These are phyloP conservation scores for Pogostemon cablin DNA, from an alignment of 257 asterid species.

Conservation along the genomic window DNA sequence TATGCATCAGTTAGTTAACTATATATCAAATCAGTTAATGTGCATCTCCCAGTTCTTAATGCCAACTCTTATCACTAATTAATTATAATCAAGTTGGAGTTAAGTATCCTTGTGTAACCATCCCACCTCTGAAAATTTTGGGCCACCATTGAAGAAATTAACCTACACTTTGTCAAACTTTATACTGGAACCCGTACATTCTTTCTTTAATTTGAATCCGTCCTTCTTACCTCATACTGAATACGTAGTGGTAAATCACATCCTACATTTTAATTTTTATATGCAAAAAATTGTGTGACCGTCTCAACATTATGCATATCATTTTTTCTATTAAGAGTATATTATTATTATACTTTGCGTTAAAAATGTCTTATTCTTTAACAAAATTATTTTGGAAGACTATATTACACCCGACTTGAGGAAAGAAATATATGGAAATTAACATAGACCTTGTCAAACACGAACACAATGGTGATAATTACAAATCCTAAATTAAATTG, in stretches of 20 bases:
- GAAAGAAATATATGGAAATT: neutral
- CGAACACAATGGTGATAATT: neutral
- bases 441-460: constrained; percentile 30
- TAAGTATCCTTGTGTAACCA: constrained; percentile 10
- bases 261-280: neutral
- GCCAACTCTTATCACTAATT: neutral
- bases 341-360: no score
- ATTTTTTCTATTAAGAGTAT: no score
- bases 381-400: no score
- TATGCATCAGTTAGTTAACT: constrained; percentile 8
- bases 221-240: neutral
- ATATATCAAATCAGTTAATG: neutral
- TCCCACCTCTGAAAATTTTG: neutral
- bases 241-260: neutral
- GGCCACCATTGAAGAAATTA: neutral
- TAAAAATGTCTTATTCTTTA: no score
- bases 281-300: no score
- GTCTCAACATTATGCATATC: no score
- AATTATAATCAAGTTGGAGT: neutral
- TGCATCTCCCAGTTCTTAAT: neutral
- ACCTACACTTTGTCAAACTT: constrained; percentile 8
- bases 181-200: neutral
- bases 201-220: neutral
- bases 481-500: constrained; percentile 3
- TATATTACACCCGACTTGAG: neutral